Evolutionary conservation across 2,329 filamentous ascomycete species (phyloP), one percentile per base, ranked within the genome.

Genomic region (Corynespora cassiicola): DNA sequence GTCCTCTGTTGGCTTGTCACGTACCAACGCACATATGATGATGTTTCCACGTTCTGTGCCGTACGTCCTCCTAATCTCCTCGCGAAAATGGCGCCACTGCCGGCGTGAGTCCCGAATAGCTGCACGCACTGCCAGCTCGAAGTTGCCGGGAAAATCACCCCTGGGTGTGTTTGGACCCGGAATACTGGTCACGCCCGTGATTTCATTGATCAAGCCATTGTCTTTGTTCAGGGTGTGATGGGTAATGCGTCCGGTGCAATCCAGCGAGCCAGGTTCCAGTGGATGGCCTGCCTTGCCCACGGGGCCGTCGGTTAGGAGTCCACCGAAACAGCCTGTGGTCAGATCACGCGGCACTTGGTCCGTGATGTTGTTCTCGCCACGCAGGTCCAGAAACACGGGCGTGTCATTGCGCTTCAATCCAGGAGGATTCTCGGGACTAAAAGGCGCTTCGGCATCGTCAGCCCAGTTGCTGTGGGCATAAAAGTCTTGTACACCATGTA

Each of bases 181-280:
- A 15, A 35, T 45, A n/a, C 36, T 48, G 15, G 46, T 50, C 5
- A 33, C 31, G 2, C 53, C 54, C 15, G 43, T 56, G 20, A 47
- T 32, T 5, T 40, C 34, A 27, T 58, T 46, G 19, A 58, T 52
- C 7, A 56, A 22, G 0, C 54, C 54, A 22, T 58, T 56, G 31
- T 58, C 54, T 25, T 58, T 58, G 43, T 58, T 58, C 12, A 58
- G 42, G 1, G 52, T 56, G 26, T 54, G 48, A 26, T 58, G 54
- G 18, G 53, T 56, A 27, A 58, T 48, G 21, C 54, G 52, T 17
- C 52, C 51, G 5, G 47, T 50, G 31, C 54, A 58, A 16, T 55
- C 54, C 9, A 54, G 47, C 3, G 54, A 58, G 5, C 54, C 54
- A 12, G 54, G 54, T 29, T 57, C 54, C 9, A 57, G 43, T 3